Evolutionary conservation across 2,329 filamentous ascomycete species (phyloP).

Genomic region (Karstenula rhodostoma): DNA sequence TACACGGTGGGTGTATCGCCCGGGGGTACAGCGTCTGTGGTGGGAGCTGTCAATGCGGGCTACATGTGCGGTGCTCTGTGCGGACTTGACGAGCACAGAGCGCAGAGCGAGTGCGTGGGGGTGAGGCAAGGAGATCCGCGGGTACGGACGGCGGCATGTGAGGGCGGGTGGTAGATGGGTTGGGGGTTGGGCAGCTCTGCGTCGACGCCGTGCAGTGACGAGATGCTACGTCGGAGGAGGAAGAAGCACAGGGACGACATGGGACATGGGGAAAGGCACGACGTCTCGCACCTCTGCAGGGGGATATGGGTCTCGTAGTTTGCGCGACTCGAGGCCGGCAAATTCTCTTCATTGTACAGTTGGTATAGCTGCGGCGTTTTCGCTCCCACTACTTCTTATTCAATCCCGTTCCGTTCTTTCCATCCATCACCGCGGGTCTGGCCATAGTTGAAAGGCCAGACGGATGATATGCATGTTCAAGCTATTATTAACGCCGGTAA

Average conservation of each 20-base stretch:
- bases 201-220: not conserved
- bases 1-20: too few species aligned
- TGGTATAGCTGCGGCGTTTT: constrained; percentile 5
- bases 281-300: too few species aligned
- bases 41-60: too few species aligned
- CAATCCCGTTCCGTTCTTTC: not conserved
- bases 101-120: not conserved
- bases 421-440: constrained; percentile 38
- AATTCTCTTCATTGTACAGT: not conserved
- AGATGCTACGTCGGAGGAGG: too few species aligned
- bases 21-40: too few species aligned
- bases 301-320: too few species aligned
- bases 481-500: constrained; percentile 42
- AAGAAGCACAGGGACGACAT: too few species aligned
- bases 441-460: constrained; percentile 50
- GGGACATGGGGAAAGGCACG: too few species aligned
- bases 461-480: constrained; percentile 41
- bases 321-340: too few species aligned
- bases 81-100: not conserved
- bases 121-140: not conserved
- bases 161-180: not conserved
- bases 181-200: not conserved
- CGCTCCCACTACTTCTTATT: constrained; percentile 25
- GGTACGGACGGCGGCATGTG: not conserved
- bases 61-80: not conserved